Conservation (phyloP, 1,284 basidiomycete species). For the Pisolithus thermaeus region DNA sequence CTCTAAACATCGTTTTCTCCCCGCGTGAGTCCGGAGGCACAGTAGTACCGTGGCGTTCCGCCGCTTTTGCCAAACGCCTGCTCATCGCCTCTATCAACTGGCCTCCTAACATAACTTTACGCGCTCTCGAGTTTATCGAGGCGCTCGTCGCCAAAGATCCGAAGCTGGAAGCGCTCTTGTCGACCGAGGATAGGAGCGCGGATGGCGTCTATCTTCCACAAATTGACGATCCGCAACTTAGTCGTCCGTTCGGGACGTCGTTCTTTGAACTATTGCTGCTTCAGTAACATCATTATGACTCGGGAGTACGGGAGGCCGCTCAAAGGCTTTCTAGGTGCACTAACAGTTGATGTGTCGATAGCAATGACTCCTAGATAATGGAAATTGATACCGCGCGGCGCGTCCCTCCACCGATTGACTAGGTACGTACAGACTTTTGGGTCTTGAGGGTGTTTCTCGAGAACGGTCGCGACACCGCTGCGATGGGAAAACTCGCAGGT, state of each 20-base stretch:
- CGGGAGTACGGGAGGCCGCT: slow-evolving; percentile 53
- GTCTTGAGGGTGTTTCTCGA: too few species aligned
- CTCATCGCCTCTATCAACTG: slow-evolving; percentile 75
- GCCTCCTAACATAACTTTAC: slow-evolving; percentile 61
- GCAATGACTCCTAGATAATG: slow-evolving; percentile 10
- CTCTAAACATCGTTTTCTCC: slow-evolving; percentile 75
- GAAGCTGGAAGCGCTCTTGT: slow-evolving; percentile 78
- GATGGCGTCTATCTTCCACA: slow-evolving; percentile 81
- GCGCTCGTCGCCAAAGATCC: slow-evolving; percentile 71
- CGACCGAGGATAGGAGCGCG: slow-evolving; percentile 78
- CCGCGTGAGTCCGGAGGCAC: slow-evolving; percentile 50
- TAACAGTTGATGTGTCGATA: slow-evolving; percentile 24
- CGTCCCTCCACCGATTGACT: too few species aligned
- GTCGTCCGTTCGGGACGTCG: slow-evolving; percentile 64
- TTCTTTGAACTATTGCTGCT: slow-evolving; percentile 68
- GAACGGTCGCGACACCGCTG: too few species aligned
- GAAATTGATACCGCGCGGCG: too few species aligned
- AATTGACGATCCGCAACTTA: slow-evolving; percentile 82
- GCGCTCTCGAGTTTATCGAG: slow-evolving; percentile 68
- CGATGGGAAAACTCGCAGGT: too few species aligned
- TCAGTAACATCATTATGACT: slow-evolving; percentile 54
- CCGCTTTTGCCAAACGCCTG: slow-evolving; percentile 59
- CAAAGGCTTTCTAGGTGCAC: slow-evolving; percentile 41
- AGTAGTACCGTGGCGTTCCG: slow-evolving; percentile 51
- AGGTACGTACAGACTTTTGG: too few species aligned